phyloP scores from a whole-genome alignment of 2,329 filamentous ascomycete species.

The Curvularia hawaiiensis region DNA sequence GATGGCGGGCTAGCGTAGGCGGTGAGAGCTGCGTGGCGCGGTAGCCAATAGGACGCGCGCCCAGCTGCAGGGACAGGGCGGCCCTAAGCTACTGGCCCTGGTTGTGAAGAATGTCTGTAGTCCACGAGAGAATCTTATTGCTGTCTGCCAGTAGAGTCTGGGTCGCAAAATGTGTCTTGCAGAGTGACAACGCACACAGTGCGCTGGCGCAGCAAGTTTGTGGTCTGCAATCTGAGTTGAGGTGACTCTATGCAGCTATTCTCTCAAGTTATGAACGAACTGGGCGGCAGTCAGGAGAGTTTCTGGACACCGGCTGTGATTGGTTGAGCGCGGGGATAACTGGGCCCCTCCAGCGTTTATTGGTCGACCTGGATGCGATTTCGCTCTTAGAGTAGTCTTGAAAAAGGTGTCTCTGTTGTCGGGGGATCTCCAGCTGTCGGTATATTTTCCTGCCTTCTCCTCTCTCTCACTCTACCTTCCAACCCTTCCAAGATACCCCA shows the following conservation, averaged over 20 bases:
- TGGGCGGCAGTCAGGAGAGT: background rate
- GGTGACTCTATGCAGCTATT: background rate
- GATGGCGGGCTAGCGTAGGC: conserved; percentile 23
- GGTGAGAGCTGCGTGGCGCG: conserved; percentile 27
- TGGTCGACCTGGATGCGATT: background rate
- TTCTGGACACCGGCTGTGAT: background rate
- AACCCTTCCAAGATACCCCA: conserved; percentile 39
- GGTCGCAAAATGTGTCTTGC: too few relatives aligned
- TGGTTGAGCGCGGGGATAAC: background rate
- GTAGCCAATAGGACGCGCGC: conserved; percentile 23
- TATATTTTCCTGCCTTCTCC: conserved; percentile 10
- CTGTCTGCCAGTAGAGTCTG: background rate
- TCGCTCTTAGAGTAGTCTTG: conserved; percentile 15
- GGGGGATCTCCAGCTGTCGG: background rate
- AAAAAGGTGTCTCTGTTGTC: conserved; percentile 24
- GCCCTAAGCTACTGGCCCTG: conserved; percentile 10
- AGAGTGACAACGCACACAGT: background rate
- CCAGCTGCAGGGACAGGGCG: conserved; percentile 23
- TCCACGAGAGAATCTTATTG: background rate
- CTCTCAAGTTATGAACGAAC: background rate
- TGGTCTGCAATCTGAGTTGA: background rate
- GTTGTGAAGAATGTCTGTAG: conserved; percentile 10
- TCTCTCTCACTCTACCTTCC: conserved; percentile 7
- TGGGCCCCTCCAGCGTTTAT: background rate
- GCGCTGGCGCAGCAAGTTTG: background rate